Conservation (phyloP, 1,284 basidiomycete genomes). For the Naganishia liquefaciens region DNA sequence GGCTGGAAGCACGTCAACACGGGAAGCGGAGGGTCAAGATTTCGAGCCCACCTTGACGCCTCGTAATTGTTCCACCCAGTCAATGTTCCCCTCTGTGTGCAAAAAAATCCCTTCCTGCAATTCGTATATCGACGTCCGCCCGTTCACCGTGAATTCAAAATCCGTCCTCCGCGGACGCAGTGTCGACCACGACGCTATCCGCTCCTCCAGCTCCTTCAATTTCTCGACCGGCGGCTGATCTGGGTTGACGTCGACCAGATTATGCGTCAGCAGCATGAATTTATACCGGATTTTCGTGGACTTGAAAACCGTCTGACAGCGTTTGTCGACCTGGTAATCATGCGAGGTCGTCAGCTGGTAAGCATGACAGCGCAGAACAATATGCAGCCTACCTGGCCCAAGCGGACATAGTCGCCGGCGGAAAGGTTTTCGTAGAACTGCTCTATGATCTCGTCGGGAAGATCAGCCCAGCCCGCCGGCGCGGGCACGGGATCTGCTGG, state of each 20-base stretch:
- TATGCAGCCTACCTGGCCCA: constrained; percentile 2
- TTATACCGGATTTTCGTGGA: constrained; percentile 25
- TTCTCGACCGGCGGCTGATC: constrained; percentile 18
- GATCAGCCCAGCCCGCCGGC: constrained; percentile 14
- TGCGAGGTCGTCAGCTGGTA: too few species aligned
- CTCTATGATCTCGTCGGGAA: constrained; percentile 22
- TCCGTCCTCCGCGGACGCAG: constrained; percentile 13
- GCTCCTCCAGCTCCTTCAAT: constrained; percentile 17
- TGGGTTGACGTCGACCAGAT: constrained; percentile 24
- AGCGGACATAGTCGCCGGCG: constrained; percentile 11
- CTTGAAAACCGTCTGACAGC: constrained; percentile 26
- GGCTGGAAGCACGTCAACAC: constrained; percentile 11
- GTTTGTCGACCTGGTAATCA: constrained; percentile 10
- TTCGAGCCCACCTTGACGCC: constrained; percentile 16
- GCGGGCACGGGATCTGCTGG: background rate
- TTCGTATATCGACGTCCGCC: constrained; percentile 51
- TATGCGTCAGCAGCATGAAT: constrained; percentile 21
- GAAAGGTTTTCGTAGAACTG: constrained; percentile 12
- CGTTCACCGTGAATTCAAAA: constrained; percentile 31
- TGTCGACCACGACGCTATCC: constrained; percentile 17
- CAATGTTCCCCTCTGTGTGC: constrained; percentile 46
- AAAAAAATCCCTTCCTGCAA: constrained; percentile 53
- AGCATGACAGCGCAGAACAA: too few species aligned
- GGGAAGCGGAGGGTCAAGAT: background rate
- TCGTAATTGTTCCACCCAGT: constrained; percentile 37